phyloP scores from a whole-genome alignment of 768 basidiomycete species.

The Lactarius deliciosus region DNA sequence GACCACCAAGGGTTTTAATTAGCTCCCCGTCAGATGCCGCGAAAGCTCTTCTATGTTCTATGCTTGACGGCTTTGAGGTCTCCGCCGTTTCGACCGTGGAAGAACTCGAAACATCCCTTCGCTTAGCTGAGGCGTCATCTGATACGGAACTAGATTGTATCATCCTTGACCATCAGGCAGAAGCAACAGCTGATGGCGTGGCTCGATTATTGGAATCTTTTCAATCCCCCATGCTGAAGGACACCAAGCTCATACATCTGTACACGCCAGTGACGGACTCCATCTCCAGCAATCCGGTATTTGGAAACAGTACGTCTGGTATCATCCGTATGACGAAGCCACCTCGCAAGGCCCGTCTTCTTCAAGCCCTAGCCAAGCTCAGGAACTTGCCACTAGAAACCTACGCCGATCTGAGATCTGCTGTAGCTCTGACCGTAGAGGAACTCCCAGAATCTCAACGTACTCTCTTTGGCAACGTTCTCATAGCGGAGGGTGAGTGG shows the following conservation, averaged over 20 bases:
- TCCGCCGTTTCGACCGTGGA: slow-evolving; percentile 45
- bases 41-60: slow-evolving; percentile 51
- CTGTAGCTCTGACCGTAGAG: slow-evolving; percentile 45
- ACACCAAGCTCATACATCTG: slow-evolving; percentile 67
- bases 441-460: slow-evolving; percentile 49
- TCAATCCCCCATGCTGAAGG: slow-evolving; percentile 40
- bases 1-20: slow-evolving; percentile 51
- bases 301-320: slow-evolving; percentile 51
- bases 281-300: slow-evolving; percentile 50
- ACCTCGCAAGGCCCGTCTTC: slow-evolving; percentile 56
- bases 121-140: slow-evolving; percentile 34
- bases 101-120: slow-evolving; percentile 47
- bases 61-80: slow-evolving; percentile 56
- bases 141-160: slow-evolving; percentile 56
- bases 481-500: slow-evolving; percentile 65
- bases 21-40: slow-evolving; percentile 62
- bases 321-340: slow-evolving; percentile 72
- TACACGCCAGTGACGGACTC: slow-evolving; percentile 67
- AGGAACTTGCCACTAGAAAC: slow-evolving; percentile 54
- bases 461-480: slow-evolving; percentile 62
- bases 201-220: slow-evolving; percentile 48
- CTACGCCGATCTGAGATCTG: slow-evolving; percentile 39
- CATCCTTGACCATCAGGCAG: slow-evolving; percentile 66
- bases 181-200: slow-evolving; percentile 56
- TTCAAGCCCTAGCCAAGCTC: slow-evolving; percentile 60